Evolutionary conservation across 352 stramenopile species (phyloP).

Genomic region (Phytopythium oedochilum): DNA sequence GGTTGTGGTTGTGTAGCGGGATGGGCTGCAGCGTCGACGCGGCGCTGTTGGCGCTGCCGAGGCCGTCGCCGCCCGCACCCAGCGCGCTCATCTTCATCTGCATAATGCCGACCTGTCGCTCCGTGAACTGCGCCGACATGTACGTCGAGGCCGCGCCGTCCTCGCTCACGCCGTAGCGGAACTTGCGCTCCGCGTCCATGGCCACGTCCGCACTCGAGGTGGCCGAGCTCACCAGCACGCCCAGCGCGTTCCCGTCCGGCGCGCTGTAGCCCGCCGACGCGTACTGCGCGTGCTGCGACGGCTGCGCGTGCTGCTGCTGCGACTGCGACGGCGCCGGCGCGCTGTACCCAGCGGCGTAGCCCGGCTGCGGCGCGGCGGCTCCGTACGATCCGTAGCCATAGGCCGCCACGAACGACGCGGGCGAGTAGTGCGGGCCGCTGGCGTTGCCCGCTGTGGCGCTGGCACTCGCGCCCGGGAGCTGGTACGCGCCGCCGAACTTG

Average conservation of each 20-base stretch:
- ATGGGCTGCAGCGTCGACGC: background rate
- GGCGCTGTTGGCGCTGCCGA: conserved; percentile 4
- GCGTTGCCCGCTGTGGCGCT: conserved; percentile 3
- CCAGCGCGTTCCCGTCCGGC: conserved; percentile 33
- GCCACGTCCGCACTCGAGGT: conserved; percentile 24
- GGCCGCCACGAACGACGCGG: conserved; percentile 24
- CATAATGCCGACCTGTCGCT: conserved; percentile 33
- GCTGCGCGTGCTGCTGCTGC: conserved; percentile 26
- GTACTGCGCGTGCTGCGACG: conserved; percentile 13
- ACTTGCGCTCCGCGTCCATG: conserved; percentile 29
- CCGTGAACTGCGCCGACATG: conserved; percentile 15
- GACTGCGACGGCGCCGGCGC: conserved; percentile 27
- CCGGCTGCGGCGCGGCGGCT: conserved; percentile 12
- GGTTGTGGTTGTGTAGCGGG: background rate
- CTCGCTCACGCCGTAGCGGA: conserved; percentile 16
- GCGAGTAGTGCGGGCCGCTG: conserved; percentile 21
- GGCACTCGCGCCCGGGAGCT: background rate
- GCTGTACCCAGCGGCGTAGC: conserved; percentile 18
- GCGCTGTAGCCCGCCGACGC: conserved; percentile 13
- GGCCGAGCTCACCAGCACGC: conserved; percentile 52
- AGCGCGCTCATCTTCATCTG: conserved; percentile 26
- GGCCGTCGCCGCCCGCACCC: background rate
- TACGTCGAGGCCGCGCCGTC: conserved; percentile 6
- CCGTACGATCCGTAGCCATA: conserved; percentile 32
- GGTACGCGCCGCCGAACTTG: conserved; percentile 19